Percentiles rank a stretch among this genome's conserved stretches.
These are phyloP conservation scores for Pseudogymnoascus sp. DNA, from an alignment of 2,329 filamentous ascomycete species.

Conservation along the genomic window DNA sequence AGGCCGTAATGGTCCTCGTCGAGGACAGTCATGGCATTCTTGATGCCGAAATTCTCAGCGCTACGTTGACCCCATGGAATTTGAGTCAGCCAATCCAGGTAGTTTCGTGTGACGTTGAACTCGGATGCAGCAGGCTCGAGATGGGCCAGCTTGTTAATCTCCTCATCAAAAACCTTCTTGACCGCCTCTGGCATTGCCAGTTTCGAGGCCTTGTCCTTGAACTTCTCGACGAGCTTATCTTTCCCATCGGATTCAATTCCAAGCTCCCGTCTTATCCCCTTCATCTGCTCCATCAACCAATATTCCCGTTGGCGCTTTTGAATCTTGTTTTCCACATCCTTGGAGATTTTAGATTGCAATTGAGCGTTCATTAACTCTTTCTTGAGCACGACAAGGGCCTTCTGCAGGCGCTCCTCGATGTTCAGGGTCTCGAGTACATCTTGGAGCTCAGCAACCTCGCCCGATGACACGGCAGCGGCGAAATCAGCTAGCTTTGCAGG, in stretches of 20 bases:
- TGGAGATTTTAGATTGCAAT: slow-evolving; percentile 92
- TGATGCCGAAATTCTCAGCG: slow-evolving; percentile 92
- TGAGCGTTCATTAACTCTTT: slow-evolving; percentile 98
- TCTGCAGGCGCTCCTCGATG: slow-evolving; percentile 85
- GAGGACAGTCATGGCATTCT: slow-evolving; percentile 80
- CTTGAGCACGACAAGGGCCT: slow-evolving; percentile 86
- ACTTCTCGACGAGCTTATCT: slow-evolving; percentile 95
- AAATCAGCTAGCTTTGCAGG: slow-evolving; percentile 95
- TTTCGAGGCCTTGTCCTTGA: slow-evolving; percentile 89
- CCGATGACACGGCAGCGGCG: slow-evolving; percentile 90
- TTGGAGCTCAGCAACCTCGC: slow-evolving; percentile 85
- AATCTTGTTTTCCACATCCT: slow-evolving; percentile 96
- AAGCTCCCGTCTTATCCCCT: slow-evolving; percentile 90
- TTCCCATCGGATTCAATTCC: slow-evolving; percentile 97
- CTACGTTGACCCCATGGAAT: slow-evolving; percentile 96
- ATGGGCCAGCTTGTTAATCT: slow-evolving; percentile 93
- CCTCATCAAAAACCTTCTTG: slow-evolving; percentile 96
- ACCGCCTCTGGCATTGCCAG: slow-evolving; percentile 95
- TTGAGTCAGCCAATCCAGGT: slow-evolving; percentile 96
- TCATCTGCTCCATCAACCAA: slow-evolving; percentile 99
- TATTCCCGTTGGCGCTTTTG: slow-evolving; percentile 96
- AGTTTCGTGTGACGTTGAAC: slow-evolving; percentile 97
- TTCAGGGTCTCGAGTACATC: slow-evolving; percentile 84
- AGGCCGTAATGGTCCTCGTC: slow-evolving; percentile 96
- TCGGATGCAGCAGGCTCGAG: slow-evolving; percentile 93